phyloP scores from a whole-genome alignment of 2,329 filamentous ascomycete species.

The Beauveria scarabaeidicola region DNA sequence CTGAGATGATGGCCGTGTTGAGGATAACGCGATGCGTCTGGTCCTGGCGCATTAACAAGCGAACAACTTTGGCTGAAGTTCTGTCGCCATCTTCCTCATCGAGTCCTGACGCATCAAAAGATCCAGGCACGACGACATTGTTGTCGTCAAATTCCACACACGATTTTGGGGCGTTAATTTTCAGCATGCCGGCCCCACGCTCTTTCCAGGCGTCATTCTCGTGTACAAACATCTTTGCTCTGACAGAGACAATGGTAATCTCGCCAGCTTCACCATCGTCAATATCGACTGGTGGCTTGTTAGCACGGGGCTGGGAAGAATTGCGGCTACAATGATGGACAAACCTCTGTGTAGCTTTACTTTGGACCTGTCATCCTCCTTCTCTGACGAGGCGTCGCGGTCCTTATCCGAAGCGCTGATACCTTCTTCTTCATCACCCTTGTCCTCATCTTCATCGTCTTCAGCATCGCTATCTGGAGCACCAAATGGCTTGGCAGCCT shows the following conservation, averaged over 20 bases:
- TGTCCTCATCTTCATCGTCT: slow-evolving; percentile 32
- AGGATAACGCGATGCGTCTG: slow-evolving; percentile 79
- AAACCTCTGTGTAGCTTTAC: slow-evolving; percentile 61
- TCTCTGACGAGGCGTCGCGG: slow-evolving; percentile 37
- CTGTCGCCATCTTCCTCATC: slow-evolving; percentile 33
- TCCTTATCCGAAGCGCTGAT: slow-evolving; percentile 41
- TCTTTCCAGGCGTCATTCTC: slow-evolving; percentile 77
- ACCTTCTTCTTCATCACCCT: slow-evolving; percentile 28
- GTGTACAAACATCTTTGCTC: slow-evolving; percentile 79
- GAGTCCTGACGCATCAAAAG: slow-evolving; percentile 46
- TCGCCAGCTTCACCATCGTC: slow-evolving; percentile 87
- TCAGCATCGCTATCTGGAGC: slow-evolving; percentile 60
- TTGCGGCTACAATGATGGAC: slow-evolving; percentile 20
- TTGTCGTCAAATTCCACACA: slow-evolving; percentile 48
- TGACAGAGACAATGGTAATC: slow-evolving; percentile 61
- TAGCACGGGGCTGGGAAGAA: slow-evolving; percentile 14
- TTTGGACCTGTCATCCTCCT: slow-evolving; percentile 50
- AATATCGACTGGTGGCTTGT: slow-evolving; percentile 46
- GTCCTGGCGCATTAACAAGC: slow-evolving; percentile 85
- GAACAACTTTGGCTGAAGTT: slow-evolving; percentile 39
- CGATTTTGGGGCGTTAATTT: slow-evolving; percentile 64
- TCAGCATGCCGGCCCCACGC: slow-evolving; percentile 73
- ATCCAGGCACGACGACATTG: slow-evolving; percentile 39
- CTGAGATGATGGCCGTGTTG: slow-evolving; percentile 72
- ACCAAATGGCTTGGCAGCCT: slow-evolving; percentile 66